These are phyloP conservation scores for Gastrodia elata DNA, from an alignment of 106 monocot species.

Conservation along the genomic window DNA sequence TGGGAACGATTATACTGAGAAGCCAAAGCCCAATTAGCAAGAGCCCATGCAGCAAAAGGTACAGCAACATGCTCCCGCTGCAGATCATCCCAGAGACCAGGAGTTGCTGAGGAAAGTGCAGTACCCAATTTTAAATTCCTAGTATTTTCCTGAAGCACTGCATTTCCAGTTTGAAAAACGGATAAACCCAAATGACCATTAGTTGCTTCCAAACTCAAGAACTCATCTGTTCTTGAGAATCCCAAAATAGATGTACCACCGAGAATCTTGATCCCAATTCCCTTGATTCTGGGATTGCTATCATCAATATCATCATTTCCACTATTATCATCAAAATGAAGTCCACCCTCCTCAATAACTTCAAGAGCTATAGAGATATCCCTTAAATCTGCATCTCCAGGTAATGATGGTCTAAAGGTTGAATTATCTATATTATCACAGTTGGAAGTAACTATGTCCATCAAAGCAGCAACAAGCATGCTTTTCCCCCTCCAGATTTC, in stretches of 20 bases:
- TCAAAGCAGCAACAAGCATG: conserved; percentile 97
- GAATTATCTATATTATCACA: conserved; percentile 59
- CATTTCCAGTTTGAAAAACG: conserved; percentile 5
- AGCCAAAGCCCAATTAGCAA: conserved; percentile 95
- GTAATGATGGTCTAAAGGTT: conserved; percentile 46
- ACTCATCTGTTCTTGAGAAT: conserved; percentile 30
- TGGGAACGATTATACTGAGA: conserved; percentile 64
- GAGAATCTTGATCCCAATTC: conserved; percentile 89
- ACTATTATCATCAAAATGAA: conserved; percentile 56
- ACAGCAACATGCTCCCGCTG: conserved; percentile 94
- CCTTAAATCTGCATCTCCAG: conserved; percentile 66
- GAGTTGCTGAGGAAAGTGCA: conserved; percentile 31
- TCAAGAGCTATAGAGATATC: conserved; percentile 82
- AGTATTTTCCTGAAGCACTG: conserved; percentile 18
- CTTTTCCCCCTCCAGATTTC: conserved; percentile 65
- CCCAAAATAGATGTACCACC: conserved; percentile 83
- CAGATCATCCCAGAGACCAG: conserved; percentile 97
- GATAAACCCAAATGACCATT: conserved; percentile 11
- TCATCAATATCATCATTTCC: conserved; percentile 37
- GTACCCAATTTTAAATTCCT: conserved; percentile 17
- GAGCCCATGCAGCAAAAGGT: conserved; percentile 99
- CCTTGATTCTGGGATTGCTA: conserved; percentile 64
- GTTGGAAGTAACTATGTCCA: conserved; percentile 89
- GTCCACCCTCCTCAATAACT: conserved; percentile 79
- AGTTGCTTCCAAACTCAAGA: conserved; percentile 20